These are phyloP conservation scores for Daedaleopsis nitida DNA, from an alignment of 768 basidiomycete species.

Conservation along the genomic window DNA sequence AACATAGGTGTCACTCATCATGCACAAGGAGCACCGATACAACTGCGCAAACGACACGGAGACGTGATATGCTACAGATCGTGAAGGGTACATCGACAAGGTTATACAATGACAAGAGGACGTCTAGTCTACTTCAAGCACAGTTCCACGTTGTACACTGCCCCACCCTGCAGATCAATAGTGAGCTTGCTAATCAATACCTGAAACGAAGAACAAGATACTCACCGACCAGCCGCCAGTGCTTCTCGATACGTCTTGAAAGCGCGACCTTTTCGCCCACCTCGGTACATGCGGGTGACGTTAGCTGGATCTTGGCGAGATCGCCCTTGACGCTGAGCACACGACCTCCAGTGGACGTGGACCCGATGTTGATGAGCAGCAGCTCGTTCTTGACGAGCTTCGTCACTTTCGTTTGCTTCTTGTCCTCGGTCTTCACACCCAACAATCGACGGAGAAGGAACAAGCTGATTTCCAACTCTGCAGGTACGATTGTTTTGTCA, in stretches of 20 bases:
- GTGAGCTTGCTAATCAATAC: not conserved
- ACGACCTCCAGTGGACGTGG: constrained; percentile 94
- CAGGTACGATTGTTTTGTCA: not conserved
- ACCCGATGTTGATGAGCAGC: constrained; percentile 96
- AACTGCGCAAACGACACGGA: constrained; percentile 11
- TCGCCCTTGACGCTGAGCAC: constrained; percentile 94
- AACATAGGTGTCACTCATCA: no score
- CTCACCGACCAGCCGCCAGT: constrained; percentile 95
- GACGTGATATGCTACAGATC: constrained; percentile 25
- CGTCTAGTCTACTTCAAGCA: constrained; percentile 71
- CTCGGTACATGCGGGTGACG: constrained; percentile 94
- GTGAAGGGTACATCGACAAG: constrained; percentile 5
- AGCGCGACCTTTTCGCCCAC: constrained; percentile 97
- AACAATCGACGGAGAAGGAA: constrained; percentile 94
- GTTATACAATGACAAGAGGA: constrained; percentile 4
- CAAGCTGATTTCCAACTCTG: constrained; percentile 89
- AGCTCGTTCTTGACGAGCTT: constrained; percentile 92
- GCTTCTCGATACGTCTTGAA: constrained; percentile 93
- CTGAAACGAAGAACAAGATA: constrained; percentile 22
- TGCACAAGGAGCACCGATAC: no score
- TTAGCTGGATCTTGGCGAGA: constrained; percentile 91
- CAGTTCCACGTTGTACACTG: constrained; percentile 83
- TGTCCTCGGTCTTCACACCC: constrained; percentile 99
- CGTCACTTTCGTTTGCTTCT: constrained; percentile 95
- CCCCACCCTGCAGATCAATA: constrained; percentile 55